phyloP scores from a whole-genome alignment of 2,329 filamentous ascomycete genomes.

The Iodosphaeria phyllophila region DNA sequence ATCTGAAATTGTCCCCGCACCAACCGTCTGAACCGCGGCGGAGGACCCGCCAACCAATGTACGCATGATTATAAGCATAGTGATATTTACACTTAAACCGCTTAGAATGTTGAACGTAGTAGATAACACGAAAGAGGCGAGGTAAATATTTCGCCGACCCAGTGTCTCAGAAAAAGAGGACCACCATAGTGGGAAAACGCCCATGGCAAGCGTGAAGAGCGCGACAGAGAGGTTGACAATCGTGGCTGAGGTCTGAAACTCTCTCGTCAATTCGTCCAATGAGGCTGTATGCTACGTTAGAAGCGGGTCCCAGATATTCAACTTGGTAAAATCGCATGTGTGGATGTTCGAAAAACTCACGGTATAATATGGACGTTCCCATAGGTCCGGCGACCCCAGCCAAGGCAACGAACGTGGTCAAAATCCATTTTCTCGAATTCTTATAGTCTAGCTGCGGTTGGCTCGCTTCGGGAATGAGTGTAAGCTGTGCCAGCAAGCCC shows the following conservation, averaged over 20 bases:
- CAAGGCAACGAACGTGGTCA: background rate
- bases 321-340: background rate
- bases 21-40: constrained; percentile 61
- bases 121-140: constrained; percentile 52
- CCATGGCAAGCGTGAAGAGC: constrained; percentile 62
- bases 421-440: background rate
- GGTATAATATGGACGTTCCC: background rate
- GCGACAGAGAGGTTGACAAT: constrained; percentile 55
- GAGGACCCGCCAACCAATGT: constrained; percentile 53
- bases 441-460: background rate
- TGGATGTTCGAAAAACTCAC: background rate
- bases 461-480: background rate
- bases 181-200: constrained; percentile 70
- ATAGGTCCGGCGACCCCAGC: background rate
- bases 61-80: constrained; percentile 58
- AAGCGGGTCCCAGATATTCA: no score
- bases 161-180: constrained; percentile 53
- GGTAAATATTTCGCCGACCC: constrained; percentile 54
- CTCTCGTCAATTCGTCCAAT: constrained; percentile 37
- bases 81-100: constrained; percentile 46
- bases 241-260: constrained; percentile 42
- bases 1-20: constrained; percentile 62
- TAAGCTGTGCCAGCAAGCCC: background rate
- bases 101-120: constrained; percentile 49
- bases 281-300: constrained; percentile 30